Base-by-base conservation (phyloP, 1,284 basidiomycete species). In the Ganoderma boninense region DNA sequence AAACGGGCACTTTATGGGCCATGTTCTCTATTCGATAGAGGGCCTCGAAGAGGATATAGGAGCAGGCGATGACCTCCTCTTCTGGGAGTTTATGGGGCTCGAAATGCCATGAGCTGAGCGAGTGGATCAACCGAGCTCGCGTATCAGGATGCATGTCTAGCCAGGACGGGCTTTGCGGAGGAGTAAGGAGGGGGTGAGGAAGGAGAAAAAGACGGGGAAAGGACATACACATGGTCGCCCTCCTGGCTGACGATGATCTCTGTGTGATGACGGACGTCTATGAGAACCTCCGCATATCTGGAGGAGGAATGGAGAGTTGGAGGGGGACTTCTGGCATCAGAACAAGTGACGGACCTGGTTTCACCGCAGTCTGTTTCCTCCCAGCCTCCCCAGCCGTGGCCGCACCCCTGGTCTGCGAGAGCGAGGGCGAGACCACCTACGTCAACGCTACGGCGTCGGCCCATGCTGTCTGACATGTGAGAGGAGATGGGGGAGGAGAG, bases 361-460 rank as follows among this genome's bases (percentile, higher is more conserved):
- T 87, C 87, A 40, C 84, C 86, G 20, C 85, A 84, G 63, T 89
- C 85, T 11, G 81, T 82, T 49, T 86, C 84, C 63, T 86, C 87
- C 86, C 87, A 89, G 43, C 90, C 89, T 69, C 91, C 86, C 91
- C 92, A 94, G n/a, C 92, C 93, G 74, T 89, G 87, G 5, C 91
- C 92, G 66, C 87, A 84, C 38, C 86, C 87, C 65, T 83, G 86
- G 71, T 90, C 88, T 69, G 85, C 86, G 54, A 94, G 87, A 1
- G 95, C 94, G 59, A 95, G 89, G 68, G 91, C 90, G 68, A 97
- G 87, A 52, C 95, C 95, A 35, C 95, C 95, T 54, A 94, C 87
- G 79, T 97, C 95, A 70, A 95, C 94, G 78, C 93, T 95, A 62
- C 92, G 84, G 69, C 95, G 80, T n/a, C 90, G 79, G 20, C 46